Evolutionary conservation across 2,329 filamentous ascomycete species (phyloP), one percentile per base, ranked within the genome.

Genomic region (Botryotinia narcissicola): DNA sequence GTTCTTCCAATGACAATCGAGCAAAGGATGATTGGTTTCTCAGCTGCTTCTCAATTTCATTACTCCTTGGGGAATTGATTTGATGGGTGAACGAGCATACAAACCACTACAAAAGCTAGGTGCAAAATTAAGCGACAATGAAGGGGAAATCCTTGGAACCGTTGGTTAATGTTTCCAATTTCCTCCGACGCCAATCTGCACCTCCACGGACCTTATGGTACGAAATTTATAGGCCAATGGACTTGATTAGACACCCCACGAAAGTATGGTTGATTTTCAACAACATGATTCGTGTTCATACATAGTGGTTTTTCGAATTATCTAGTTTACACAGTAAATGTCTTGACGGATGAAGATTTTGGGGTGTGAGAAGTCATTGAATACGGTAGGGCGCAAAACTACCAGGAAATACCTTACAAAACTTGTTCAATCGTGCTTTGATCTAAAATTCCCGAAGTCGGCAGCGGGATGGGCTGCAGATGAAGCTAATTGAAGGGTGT

Each of bases 401-500:
- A 22, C 46, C n/a, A 35, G 64, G 64, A 42, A 54, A 57, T 5
- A 42, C 46, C 48, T 68, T 42, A 42, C 25, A 57, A 29, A 20
- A 57, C 18, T 54, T 40, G 16, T 51, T n/a, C 10, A 14, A 68
- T 68, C 22, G 46, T 37, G 46, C 64, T 57, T 68, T 40, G 64
- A 57, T 42, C 16, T 35, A 68, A 68, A 68, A 54, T 40, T n/a
- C 25, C 46, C 64, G 64, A 68, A 25, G 46, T 54, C 64, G 64
- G 64, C 46, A 68, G 48, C 64, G 64, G 64, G 46, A 68, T 54
- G 64, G 16, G 46, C 64, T 68, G 64, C 64, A 68, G 64, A 57
- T 54, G 20, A 25, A 68, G 64, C 46, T 54, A 54, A 68, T 54
- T 54, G 32, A 54, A 54, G 35, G 46, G 48, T 67, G 16, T 67